These are phyloP conservation scores for Moelleriella libera DNA, from an alignment of 2,329 filamentous ascomycete genomes.

Conservation along the genomic window DNA sequence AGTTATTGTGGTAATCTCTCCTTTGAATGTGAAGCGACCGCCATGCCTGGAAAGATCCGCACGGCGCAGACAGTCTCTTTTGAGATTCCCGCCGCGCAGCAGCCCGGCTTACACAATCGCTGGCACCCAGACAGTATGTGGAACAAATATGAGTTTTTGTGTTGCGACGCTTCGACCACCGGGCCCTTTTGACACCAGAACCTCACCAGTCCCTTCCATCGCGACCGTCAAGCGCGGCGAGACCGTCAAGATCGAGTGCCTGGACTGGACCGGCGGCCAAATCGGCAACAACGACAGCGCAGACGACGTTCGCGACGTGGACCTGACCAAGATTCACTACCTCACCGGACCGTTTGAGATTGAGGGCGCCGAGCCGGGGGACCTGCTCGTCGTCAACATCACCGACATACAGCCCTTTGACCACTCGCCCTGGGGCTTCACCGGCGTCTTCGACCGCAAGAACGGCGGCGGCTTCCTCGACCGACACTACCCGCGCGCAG, in stretches of 20 bases:
- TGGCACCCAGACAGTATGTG: constrained; percentile 79
- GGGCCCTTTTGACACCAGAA: background rate
- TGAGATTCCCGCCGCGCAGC: constrained; percentile 55
- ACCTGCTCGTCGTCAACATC: constrained; percentile 76
- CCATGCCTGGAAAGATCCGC: constrained; percentile 37
- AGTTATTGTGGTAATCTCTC: background rate
- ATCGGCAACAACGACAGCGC: constrained; percentile 81
- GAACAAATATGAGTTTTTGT: background rate
- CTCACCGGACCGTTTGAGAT: constrained; percentile 82
- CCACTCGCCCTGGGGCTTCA: constrained; percentile 82
- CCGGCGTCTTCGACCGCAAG: constrained; percentile 61
- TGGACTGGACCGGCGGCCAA: constrained; percentile 75
- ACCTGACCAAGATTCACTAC: constrained; percentile 76
- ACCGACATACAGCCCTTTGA: constrained; percentile 85
- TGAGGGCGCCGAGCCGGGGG: constrained; percentile 70
- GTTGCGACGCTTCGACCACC: background rate
- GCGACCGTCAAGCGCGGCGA: constrained; percentile 68
- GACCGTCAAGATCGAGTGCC: constrained; percentile 84
- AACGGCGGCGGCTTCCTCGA: constrained; percentile 87
- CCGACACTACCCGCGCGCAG: constrained; percentile 71
- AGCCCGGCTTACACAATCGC: constrained; percentile 63
- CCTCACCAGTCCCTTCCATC: constrained; percentile 52
- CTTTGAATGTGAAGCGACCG: background rate
- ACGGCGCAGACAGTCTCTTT: constrained; percentile 37
- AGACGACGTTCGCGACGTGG: constrained; percentile 75